Percentiles rank a stretch among this genome's conserved stretches.
Evolutionary conservation across 148 eudicot species (phyloP).

Genomic region (Rhododendron molle): DNA sequence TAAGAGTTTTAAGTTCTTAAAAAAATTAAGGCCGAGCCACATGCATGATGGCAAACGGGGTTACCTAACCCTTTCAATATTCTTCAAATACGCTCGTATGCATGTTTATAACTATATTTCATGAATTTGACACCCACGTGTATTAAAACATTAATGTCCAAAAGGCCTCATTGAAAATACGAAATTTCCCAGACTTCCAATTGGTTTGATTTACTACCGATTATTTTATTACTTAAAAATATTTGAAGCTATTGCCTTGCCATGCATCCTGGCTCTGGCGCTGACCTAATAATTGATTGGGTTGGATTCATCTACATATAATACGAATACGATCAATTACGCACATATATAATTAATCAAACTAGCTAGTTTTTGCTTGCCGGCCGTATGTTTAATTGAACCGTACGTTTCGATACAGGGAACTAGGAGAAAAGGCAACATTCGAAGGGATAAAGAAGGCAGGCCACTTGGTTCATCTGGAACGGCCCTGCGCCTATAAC

Average conservation of each 20-base stretch:
- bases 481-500: conserved; percentile 4
- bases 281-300: neutral
- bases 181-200: neutral
- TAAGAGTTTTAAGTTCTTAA: neutral
- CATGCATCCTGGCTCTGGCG: neutral
- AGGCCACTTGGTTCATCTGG: conserved; percentile 6
- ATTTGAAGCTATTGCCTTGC: neutral
- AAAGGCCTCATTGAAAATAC: neutral
- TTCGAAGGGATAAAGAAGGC: neutral
- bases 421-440: conserved; percentile 2
- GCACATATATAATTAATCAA: neutral
- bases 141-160: neutral
- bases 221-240: neutral
- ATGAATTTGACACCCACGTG: too few relatives aligned
- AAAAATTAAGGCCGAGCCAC: neutral
- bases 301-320: neutral
- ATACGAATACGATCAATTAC: neutral
- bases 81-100: neutral
- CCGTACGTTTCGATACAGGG: neutral
- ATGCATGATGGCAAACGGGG: neutral
- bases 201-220: neutral
- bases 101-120: too few relatives aligned
- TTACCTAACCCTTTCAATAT: neutral
- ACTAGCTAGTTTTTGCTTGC: neutral
- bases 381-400: too few relatives aligned